phyloP scores from a whole-genome alignment of 2,329 filamentous ascomycete species.

The Neofusicoccum laricinum region DNA sequence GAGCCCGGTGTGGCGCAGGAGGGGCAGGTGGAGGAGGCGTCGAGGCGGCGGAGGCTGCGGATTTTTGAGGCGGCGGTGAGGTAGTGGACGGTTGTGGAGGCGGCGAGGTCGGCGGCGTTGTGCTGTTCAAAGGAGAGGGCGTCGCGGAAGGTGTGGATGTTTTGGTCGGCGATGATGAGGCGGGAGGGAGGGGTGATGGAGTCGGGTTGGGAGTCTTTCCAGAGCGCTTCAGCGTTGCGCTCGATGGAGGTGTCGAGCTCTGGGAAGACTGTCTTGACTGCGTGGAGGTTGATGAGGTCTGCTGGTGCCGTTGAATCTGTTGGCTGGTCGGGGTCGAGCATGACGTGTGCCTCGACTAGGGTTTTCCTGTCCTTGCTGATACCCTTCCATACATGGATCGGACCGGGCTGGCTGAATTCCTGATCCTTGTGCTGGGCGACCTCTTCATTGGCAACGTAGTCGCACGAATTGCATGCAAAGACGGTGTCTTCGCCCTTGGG shows the following conservation, averaged over 20 bases:
- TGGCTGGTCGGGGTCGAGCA: conserved; percentile 33
- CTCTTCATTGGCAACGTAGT: conserved; percentile 83
- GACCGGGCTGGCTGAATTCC: conserved; percentile 14
- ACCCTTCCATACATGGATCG: conserved; percentile 53
- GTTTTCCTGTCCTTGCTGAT: conserved; percentile 66
- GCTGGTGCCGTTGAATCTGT: conserved; percentile 19
- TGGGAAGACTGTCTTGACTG: conserved; percentile 63
- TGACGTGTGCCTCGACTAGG: conserved; percentile 57
- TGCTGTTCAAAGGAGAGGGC: conserved; percentile 23
- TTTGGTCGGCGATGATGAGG: conserved; percentile 4
- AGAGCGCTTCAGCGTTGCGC: conserved; percentile 31
- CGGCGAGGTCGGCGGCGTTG: background rate
- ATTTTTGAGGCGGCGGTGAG: conserved; percentile 5
- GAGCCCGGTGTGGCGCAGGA: conserved; percentile 22
- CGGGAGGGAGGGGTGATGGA: background rate
- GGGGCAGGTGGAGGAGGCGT: background rate
- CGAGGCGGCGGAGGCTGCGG: background rate
- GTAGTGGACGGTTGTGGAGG: conserved; percentile 22
- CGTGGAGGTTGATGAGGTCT: conserved; percentile 53
- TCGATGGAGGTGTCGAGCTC: conserved; percentile 71
- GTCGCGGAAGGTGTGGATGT: conserved; percentile 16
- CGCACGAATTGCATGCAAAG: conserved; percentile 70
- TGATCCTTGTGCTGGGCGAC: conserved; percentile 53
- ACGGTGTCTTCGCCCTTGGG: conserved; percentile 81
- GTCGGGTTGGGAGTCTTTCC: background rate